Conservation (phyloP, 768 basidiomycete genomes). For the Udeniomyces megalosporus region DNA sequence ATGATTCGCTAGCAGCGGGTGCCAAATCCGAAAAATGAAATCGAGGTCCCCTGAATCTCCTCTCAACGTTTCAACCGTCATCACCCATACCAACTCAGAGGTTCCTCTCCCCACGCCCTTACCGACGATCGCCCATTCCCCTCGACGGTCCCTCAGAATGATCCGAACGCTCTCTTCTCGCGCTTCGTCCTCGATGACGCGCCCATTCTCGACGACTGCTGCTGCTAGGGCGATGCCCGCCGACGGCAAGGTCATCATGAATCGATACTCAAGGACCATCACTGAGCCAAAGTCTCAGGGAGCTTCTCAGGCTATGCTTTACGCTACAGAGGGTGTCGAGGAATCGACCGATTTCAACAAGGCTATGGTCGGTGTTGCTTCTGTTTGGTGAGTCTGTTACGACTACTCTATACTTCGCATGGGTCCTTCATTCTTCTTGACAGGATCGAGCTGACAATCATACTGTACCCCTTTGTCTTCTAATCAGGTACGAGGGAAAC, state of each 20-base stretch:
- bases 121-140: too few relatives aligned
- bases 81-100: too few relatives aligned
- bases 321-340: slow-evolving; percentile 85
- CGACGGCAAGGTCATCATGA: slow-evolving; percentile 11
- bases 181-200: background rate
- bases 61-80: too few relatives aligned
- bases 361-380: slow-evolving; percentile 92
- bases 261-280: slow-evolving; percentile 30
- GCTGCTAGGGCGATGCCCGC: background rate
- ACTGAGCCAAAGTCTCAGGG: slow-evolving; percentile 90
- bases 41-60: too few relatives aligned
- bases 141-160: too few relatives aligned
- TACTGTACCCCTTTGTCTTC: too few relatives aligned
- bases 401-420: background rate
- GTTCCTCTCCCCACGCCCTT: too few relatives aligned
- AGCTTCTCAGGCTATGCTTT: slow-evolving; percentile 94
- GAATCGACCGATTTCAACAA: slow-evolving; percentile 74
- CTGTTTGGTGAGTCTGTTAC: slow-evolving; percentile 59
- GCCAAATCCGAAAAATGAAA: too few relatives aligned
- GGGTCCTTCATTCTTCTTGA: background rate
- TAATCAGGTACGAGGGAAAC: slow-evolving; percentile 85
- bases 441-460: slow-evolving; percentile 11
- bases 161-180: background rate
- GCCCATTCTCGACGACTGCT: background rate
- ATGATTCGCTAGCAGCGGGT: too few relatives aligned